Evolutionary conservation across 345 rosid species (phyloP).

Genomic region (Laguncularia racemosa): DNA sequence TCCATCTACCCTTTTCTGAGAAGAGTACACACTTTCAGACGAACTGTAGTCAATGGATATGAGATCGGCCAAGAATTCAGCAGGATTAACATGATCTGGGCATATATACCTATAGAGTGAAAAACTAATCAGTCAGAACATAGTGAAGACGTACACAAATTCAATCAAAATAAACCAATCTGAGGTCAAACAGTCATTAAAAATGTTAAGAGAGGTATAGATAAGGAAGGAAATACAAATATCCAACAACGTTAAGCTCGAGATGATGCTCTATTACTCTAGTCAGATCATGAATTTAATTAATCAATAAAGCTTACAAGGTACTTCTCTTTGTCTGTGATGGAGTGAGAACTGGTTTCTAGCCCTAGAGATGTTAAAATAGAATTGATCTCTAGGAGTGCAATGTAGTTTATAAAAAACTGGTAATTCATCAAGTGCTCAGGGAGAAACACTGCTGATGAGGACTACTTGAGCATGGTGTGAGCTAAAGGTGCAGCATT

Average conservation of each 20-base stretch:
- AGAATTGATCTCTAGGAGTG: neutral
- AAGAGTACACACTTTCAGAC: constrained; percentile 62
- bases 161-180: neutral
- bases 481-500: too few relatives aligned
- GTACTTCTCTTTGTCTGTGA: too few relatives aligned
- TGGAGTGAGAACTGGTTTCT: too few relatives aligned
- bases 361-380: too few relatives aligned
- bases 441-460: neutral
- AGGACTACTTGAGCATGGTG: too few relatives aligned
- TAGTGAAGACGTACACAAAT: neutral
- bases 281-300: too few relatives aligned
- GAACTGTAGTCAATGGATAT: constrained; percentile 90
- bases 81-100: constrained; percentile 90
- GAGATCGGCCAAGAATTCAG: constrained; percentile 97
- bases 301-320: too few relatives aligned
- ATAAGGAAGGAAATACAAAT: too few relatives aligned
- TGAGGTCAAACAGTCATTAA: too few relatives aligned
- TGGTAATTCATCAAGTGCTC: neutral
- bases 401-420: neutral
- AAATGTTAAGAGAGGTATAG: too few relatives aligned
- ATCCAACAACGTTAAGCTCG: too few relatives aligned
- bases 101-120: constrained; percentile 61
- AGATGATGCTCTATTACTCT: too few relatives aligned
- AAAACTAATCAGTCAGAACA: constrained; percentile 12
- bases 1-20: constrained; percentile 81